phyloP scores from a whole-genome alignment of 1,284 basidiomycete species.

The Moesziomyces sp. region DNA sequence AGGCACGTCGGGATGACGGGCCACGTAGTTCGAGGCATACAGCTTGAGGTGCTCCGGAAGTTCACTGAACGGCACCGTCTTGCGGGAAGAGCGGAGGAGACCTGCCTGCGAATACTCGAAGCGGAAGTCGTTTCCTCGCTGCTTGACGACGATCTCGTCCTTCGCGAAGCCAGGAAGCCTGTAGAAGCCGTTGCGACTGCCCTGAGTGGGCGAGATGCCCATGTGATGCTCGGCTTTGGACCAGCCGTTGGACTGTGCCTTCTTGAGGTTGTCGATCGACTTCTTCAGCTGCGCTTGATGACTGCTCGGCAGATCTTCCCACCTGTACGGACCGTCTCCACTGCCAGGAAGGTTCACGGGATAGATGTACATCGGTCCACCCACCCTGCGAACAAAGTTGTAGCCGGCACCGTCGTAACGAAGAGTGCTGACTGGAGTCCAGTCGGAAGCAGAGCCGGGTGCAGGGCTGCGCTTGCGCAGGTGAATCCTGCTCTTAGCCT shows the following conservation, averaged over 20 bases:
- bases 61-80: not conserved
- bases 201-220: not conserved
- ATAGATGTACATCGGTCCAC: not conserved
- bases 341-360: not conserved
- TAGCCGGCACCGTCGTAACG: not conserved
- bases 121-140: not conserved
- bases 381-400: not conserved
- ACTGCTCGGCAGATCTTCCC: not conserved
- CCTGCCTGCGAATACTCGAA: not conserved
- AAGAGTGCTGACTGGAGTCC: not conserved
- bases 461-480: conserved; percentile 6
- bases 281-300: not conserved
- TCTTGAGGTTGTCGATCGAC: not conserved
- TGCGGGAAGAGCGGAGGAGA: not conserved
- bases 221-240: not conserved
- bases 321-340: not conserved
- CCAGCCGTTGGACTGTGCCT: not conserved
- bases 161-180: not conserved
- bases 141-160: not conserved
- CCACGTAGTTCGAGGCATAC: not conserved
- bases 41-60: not conserved
- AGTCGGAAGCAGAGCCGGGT: not conserved
- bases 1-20: not conserved
- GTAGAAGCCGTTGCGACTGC: not conserved
- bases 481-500: not conserved